Evolutionary conservation across 805 yeast species (phyloP), one percentile per base, ranked within the genome.

Genomic region (Tetrapisispora nanseiensis): DNA sequence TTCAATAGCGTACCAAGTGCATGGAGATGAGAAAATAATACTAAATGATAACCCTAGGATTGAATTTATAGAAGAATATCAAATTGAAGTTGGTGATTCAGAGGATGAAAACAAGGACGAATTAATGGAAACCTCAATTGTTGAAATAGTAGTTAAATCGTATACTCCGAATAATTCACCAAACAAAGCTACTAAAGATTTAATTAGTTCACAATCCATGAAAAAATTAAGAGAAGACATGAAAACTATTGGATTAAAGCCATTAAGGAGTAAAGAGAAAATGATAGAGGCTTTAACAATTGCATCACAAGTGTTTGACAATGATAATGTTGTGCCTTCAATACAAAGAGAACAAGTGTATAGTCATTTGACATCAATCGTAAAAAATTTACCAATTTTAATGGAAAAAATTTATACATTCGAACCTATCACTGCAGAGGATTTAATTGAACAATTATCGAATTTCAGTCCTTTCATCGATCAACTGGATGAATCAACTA

Each of bases 361-460:
- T 34, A 42, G 48, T 4, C 52, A 55, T 28, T 39, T 61, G 30
- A 53, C 57, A 0, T 33, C 47, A 7, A 32, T 56, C 6, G 47
- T 55, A 12, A 45, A 49, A 29, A 40, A 48, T 12, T 40, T 46
- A 11, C 56, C 60, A 3, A 32, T 26, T 1, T 38, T 61, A 15
- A 40, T 59, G 23, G 62, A 59, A 33, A 50, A 48, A 37, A 50
- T 60, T 6, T 58, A 57, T 41, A 54, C 57, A 1, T 58, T 54
- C 35, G 60, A 60, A 40, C 59, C 63, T 12, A 46, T 61, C 4
- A 33, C 49, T 2, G 40, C 56, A 2, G 41, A 43, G 7, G 54
- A 50, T 8, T 47, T 61, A 8, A 27, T 52, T 3, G 37, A 36
- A n/a, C 40, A 44, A 38, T 41, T 61, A 10, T 42, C 46, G 8